phyloP scores from a whole-genome alignment of 2,329 filamentous ascomycete species.

The Epichloe gansuensis region DNA sequence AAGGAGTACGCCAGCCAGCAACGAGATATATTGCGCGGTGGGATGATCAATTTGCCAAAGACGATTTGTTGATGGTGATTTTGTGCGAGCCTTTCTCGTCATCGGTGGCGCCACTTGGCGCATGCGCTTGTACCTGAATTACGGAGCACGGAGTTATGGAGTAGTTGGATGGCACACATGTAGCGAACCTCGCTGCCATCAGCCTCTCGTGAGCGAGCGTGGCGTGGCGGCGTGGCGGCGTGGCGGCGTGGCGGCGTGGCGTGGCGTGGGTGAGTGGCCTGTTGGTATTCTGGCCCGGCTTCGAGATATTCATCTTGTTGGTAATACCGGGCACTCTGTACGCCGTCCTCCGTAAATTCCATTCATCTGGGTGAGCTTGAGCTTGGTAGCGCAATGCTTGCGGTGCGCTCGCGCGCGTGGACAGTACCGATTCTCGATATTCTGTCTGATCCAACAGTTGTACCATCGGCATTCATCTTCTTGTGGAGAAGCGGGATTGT shows the following conservation, averaged over 20 bases:
- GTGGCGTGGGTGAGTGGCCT: too few species aligned
- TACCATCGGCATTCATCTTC: neutral
- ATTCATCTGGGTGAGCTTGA: neutral
- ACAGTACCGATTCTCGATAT: neutral
- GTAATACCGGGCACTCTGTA: neutral
- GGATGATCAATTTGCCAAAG: neutral
- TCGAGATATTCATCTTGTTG: neutral
- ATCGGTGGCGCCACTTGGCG: conserved; percentile 1
- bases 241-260: too few species aligned
- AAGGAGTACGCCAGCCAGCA: neutral
- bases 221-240: too few species aligned
- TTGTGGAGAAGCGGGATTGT: neutral
- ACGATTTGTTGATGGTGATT: neutral
- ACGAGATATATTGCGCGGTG: neutral
- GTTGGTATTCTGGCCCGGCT: neutral
- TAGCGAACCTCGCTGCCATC: neutral
- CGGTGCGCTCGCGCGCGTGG: neutral
- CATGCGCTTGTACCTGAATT: conserved; percentile 3
- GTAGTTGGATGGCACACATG: neutral
- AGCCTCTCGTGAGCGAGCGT: neutral
- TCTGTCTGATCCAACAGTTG: neutral
- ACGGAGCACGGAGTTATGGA: neutral
- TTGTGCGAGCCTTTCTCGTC: neutral
- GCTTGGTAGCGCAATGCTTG: neutral
- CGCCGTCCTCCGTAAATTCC: neutral